These are phyloP conservation scores for Pythium periplocum DNA, from an alignment of 352 stramenopile species.

Conservation along the genomic window DNA sequence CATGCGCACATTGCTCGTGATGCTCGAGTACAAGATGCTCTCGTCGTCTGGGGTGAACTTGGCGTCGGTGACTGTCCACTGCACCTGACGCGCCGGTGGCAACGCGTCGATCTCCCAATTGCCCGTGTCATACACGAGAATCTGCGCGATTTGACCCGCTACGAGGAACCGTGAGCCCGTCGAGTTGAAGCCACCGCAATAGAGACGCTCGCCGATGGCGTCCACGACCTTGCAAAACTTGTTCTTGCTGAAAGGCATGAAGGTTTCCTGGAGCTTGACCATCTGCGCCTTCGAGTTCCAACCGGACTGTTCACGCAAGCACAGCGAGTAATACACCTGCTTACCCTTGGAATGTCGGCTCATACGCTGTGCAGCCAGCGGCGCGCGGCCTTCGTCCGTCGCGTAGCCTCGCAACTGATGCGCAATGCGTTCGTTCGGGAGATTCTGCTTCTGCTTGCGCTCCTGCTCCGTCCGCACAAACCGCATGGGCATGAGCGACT, in stretches of 20 bases:
- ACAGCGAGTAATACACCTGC: constrained; percentile 61
- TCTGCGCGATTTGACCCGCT: constrained; percentile 58
- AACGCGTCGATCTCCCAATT: constrained; percentile 47
- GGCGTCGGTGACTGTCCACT: constrained; percentile 81
- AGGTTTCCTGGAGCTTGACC: constrained; percentile 72
- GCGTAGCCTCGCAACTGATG: constrained; percentile 61
- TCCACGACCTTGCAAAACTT: constrained; percentile 72
- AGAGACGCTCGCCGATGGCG: constrained; percentile 61
- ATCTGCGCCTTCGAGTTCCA: constrained; percentile 52
- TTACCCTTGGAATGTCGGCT: constrained; percentile 19
- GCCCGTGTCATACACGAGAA: constrained; percentile 70
- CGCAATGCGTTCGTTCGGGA: constrained; percentile 56
- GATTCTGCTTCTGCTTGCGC: constrained; percentile 34
- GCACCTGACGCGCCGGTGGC: constrained; percentile 63
- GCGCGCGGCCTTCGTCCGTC: constrained; percentile 14
- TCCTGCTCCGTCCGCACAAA: constrained; percentile 64
- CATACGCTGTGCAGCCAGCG: constrained; percentile 18
- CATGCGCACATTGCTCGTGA: constrained; percentile 82
- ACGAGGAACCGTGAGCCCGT: constrained; percentile 63
- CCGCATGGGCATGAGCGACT: constrained; percentile 48
- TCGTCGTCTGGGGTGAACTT: constrained; percentile 75
- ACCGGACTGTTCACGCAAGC: constrained; percentile 60
- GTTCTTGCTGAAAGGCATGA: constrained; percentile 78
- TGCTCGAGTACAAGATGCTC: constrained; percentile 72
- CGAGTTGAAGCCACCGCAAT: constrained; percentile 77